Evolutionary conservation across 2,329 filamentous ascomycete genomes (phyloP).

Genomic region (Aaosphaeria pasadenensis): DNA sequence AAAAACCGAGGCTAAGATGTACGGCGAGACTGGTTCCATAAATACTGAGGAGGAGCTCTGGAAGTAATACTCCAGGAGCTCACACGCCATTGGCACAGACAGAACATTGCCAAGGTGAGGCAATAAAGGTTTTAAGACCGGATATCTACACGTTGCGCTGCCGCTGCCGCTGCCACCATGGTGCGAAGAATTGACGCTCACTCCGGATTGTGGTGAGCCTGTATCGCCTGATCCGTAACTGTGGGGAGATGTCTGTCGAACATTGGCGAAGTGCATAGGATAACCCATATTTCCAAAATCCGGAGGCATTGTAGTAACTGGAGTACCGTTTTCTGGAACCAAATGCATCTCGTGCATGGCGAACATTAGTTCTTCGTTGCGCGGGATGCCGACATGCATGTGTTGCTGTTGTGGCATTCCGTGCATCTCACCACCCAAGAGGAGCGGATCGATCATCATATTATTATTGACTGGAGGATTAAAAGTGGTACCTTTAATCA

Average conservation of each 20-base stretch:
- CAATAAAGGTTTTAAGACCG: conserved; percentile 77
- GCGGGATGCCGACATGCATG: conserved; percentile 32
- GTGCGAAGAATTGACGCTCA: conserved; percentile 32
- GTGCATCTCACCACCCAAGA: conserved; percentile 25
- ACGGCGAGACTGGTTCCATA: conserved; percentile 85
- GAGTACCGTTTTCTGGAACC: conserved; percentile 23
- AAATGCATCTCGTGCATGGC: conserved; percentile 37
- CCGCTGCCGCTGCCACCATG: conserved; percentile 11
- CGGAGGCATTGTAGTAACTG: conserved; percentile 24
- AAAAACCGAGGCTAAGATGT: conserved; percentile 84
- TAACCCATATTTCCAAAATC: conserved; percentile 32
- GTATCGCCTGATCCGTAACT: conserved; percentile 36
- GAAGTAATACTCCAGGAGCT: conserved; percentile 88
- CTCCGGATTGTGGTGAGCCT: conserved; percentile 33
- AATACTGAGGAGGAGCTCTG: conserved; percentile 83
- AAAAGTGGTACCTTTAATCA: conserved; percentile 19
- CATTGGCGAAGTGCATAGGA: conserved; percentile 28
- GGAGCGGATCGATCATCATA: conserved; percentile 36
- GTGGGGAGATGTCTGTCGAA: conserved; percentile 30
- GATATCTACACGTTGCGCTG: conserved; percentile 58
- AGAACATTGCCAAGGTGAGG: conserved; percentile 79
- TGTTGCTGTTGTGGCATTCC: conserved; percentile 5
- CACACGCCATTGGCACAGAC: conserved; percentile 76
- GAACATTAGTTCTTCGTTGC: conserved; percentile 34
- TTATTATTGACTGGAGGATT: conserved; percentile 27